Percentiles rank a stretch among this genome's conserved stretches.
Evolutionary conservation across 345 rosid species (phyloP).

Genomic region (Atalantia buxifolia): DNA sequence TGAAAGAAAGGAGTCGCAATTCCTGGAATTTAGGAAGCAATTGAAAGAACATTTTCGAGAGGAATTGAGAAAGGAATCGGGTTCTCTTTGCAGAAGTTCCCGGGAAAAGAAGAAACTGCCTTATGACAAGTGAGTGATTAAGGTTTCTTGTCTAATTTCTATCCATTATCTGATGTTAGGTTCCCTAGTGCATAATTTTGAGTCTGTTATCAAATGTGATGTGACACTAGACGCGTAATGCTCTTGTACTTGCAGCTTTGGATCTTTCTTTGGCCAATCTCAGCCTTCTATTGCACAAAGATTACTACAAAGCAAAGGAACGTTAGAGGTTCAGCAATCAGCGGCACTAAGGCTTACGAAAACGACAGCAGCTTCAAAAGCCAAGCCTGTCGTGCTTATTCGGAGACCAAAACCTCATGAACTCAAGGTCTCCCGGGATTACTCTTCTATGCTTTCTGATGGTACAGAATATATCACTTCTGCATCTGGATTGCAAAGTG

Average conservation of each 20-base stretch:
- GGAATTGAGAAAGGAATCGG: not conserved
- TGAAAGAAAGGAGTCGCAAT: not conserved
- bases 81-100: not conserved
- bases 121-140: not conserved
- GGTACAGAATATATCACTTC: not conserved
- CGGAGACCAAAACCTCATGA: not conserved
- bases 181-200: not conserved
- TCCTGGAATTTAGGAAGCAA: not conserved
- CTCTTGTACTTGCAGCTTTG: not conserved
- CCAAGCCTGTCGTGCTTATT: not conserved
- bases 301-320: not conserved
- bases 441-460: conserved; percentile 7
- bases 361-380: not conserved
- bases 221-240: not conserved
- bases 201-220: not conserved
- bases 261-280: not conserved
- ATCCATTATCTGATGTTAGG: not conserved
- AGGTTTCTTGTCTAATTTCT: not conserved
- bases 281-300: not conserved
- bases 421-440: not conserved
- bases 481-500: not conserved
- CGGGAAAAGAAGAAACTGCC: not conserved
- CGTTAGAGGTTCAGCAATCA: not conserved
- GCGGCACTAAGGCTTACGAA: not conserved
- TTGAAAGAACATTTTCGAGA: not conserved